phyloP scores from a whole-genome alignment of 495 filamentous ascomycete species.

The Letharia columbiana region DNA sequence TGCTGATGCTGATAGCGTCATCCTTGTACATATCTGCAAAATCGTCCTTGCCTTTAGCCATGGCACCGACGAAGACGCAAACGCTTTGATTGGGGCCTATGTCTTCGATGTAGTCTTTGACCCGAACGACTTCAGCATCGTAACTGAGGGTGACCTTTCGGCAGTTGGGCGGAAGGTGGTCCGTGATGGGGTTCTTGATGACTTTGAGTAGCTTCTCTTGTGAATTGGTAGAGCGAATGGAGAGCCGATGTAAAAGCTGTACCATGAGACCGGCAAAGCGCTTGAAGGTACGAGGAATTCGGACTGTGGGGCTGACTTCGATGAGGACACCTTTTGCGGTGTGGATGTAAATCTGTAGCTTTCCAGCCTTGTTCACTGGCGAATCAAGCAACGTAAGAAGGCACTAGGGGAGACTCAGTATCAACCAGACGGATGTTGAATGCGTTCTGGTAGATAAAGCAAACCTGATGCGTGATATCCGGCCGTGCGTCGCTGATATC shows the following conservation, averaged over 20 bases:
- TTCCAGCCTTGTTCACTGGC: constrained; percentile 95
- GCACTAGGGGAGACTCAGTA: constrained; percentile 53
- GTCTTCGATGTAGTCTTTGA: constrained; percentile 75
- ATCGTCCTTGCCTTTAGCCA: constrained; percentile 93
- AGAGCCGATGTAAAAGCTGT: constrained; percentile 91
- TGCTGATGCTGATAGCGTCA: constrained; percentile 95
- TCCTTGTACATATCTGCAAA: constrained; percentile 93
- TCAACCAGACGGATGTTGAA: constrained; percentile 3
- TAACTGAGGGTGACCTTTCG: constrained; percentile 94
- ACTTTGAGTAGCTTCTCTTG: constrained; percentile 96
- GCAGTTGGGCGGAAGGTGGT: constrained; percentile 93
- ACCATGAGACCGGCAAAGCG: constrained; percentile 98
- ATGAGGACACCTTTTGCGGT: constrained; percentile 95
- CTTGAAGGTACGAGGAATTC: constrained; percentile 97
- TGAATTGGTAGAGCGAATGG: constrained; percentile 89
- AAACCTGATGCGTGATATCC: constrained; percentile 96
- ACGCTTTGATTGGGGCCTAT: constrained; percentile 79
- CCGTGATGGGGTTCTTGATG: constrained; percentile 93
- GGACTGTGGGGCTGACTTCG: constrained; percentile 92
- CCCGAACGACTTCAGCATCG: constrained; percentile 77
- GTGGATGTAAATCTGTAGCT: constrained; percentile 96
- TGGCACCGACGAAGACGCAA: constrained; percentile 94
- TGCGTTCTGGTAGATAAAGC: constrained; percentile 20
- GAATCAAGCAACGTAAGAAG: constrained; percentile 95
- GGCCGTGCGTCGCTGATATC: constrained; percentile 97